These are phyloP conservation scores for Grigorovia transvaalensis DNA, from an alignment of 805 yeast genomes.

Conservation along the genomic window DNA sequence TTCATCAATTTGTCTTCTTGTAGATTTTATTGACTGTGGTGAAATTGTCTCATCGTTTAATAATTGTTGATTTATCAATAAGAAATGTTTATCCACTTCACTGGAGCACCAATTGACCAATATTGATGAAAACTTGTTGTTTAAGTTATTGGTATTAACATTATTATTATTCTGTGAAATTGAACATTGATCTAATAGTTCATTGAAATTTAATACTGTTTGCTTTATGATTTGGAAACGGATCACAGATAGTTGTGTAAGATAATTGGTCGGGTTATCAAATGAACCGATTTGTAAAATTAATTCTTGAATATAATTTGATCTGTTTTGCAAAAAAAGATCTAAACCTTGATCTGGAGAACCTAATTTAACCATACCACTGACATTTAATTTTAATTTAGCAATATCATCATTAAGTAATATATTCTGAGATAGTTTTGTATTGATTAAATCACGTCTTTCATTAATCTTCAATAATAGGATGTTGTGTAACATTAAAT, in stretches of 20 bases:
- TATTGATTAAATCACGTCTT: slow-evolving; percentile 25
- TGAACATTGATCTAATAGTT: slow-evolving; percentile 32
- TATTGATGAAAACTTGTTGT: slow-evolving; percentile 37
- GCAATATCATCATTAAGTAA: slow-evolving; percentile 21
- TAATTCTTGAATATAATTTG: slow-evolving; percentile 37
- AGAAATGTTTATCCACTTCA: slow-evolving; percentile 50
- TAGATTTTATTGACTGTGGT: slow-evolving; percentile 43
- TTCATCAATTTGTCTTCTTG: slow-evolving; percentile 50
- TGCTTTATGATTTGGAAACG: slow-evolving; percentile 50
- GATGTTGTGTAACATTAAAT: slow-evolving; percentile 24
- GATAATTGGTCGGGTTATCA: slow-evolving; percentile 48
- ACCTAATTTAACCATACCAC: slow-evolving; percentile 32
- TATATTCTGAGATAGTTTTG: slow-evolving; percentile 30
- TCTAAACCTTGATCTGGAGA: slow-evolving; percentile 40
- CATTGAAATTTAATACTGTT: slow-evolving; percentile 45
- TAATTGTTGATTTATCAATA: slow-evolving; percentile 54
- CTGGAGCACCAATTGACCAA: slow-evolving; percentile 71
- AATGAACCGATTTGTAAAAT: slow-evolving; percentile 36
- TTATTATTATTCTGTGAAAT: neutral
- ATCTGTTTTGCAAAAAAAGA: slow-evolving; percentile 38
- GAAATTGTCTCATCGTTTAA: slow-evolving; percentile 49
- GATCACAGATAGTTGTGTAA: slow-evolving; percentile 52
- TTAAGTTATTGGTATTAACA: neutral
- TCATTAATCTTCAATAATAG: slow-evolving; percentile 26
- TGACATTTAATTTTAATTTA: slow-evolving; percentile 19